Evolutionary conservation across 495 filamentous ascomycete genomes (phyloP).

Genomic region (Penicillium bialowiezense): DNA sequence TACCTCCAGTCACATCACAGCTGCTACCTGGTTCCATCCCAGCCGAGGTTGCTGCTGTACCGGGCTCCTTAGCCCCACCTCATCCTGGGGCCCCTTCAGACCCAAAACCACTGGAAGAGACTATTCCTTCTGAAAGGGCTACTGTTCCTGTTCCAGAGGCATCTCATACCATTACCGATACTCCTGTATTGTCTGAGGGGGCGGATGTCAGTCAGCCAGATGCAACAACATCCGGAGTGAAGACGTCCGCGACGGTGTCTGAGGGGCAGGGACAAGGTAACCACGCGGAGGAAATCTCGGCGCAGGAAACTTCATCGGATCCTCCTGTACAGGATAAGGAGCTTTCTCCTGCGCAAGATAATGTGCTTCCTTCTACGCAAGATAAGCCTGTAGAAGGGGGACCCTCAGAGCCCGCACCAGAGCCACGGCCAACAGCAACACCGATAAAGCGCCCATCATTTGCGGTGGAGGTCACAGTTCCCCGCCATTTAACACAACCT

Average conservation of each 20-base stretch:
- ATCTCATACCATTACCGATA: not conserved
- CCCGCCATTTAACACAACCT: constrained; percentile 5
- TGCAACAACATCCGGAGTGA: not conserved
- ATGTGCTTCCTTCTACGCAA: not conserved
- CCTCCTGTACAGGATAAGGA: too few species aligned
- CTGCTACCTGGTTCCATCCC: not conserved
- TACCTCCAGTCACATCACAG: not conserved
- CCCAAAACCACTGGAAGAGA: not conserved
- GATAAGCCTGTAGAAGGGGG: not conserved
- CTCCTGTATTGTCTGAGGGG: constrained; percentile 3
- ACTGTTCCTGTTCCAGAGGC: not conserved
- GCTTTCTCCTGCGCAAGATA: not conserved
- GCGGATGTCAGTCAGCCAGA: constrained; percentile 1
- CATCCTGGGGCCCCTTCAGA: not conserved
- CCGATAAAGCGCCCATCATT: not conserved
- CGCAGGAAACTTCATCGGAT: not conserved
- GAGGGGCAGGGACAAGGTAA: not conserved
- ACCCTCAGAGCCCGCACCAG: not conserved
- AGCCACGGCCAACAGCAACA: not conserved
- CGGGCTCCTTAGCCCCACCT: not conserved
- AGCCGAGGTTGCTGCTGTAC: not conserved
- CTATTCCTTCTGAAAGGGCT: not conserved
- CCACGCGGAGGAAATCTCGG: not conserved
- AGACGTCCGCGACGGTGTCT: not conserved
- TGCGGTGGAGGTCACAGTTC: constrained; percentile 12